phyloP scores from a whole-genome alignment of 2,329 filamentous ascomycete genomes.

The Fusarium sp. region DNA sequence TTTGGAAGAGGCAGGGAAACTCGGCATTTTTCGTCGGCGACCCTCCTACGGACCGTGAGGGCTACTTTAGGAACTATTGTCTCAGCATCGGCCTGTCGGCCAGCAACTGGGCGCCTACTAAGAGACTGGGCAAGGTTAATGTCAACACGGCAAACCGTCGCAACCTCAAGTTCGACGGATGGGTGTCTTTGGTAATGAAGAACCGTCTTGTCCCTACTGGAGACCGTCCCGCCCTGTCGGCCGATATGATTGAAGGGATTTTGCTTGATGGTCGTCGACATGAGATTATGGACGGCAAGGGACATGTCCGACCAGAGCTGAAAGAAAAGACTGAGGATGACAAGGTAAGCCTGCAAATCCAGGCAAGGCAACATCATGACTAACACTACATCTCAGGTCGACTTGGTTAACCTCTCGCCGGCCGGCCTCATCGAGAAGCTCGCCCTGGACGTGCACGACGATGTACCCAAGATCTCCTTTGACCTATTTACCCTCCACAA shows the following conservation, averaged over 20 bases:
- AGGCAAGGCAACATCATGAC: neutral
- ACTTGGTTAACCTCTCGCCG: neutral
- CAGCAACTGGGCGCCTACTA: slow-evolving; percentile 32
- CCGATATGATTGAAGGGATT: slow-evolving; percentile 4
- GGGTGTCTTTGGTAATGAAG: slow-evolving; percentile 4
- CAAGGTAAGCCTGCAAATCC: too few relatives aligned
- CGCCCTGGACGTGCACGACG: slow-evolving; percentile 5
- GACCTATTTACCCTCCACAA: slow-evolving; percentile 30
- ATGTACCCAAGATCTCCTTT: slow-evolving; percentile 12
- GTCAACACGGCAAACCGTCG: slow-evolving; percentile 17
- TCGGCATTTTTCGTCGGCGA: slow-evolving; percentile 37
- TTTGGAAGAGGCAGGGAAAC: slow-evolving; percentile 31
- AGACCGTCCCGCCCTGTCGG: slow-evolving; percentile 7
- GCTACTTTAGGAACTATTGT: slow-evolving; percentile 38
- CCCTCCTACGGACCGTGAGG: slow-evolving; percentile 25
- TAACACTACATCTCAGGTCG: slow-evolving; percentile 3
- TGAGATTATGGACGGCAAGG: slow-evolving; percentile 13
- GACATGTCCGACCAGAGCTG: neutral
- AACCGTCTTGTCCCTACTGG: neutral
- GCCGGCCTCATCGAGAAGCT: slow-evolving; percentile 13
- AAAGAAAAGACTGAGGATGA: slow-evolving; percentile 5
- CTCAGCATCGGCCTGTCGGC: slow-evolving; percentile 32
- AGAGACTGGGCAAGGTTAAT: slow-evolving; percentile 8
- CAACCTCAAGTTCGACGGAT: slow-evolving; percentile 28
- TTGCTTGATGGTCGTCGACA: slow-evolving; percentile 2